A percentile compares a stretch with the other conserved stretches of the same genome.
These are phyloP conservation scores for Diaporthe longicolla DNA, from an alignment of 2,329 filamentous ascomycete species.

Conservation along the genomic window DNA sequence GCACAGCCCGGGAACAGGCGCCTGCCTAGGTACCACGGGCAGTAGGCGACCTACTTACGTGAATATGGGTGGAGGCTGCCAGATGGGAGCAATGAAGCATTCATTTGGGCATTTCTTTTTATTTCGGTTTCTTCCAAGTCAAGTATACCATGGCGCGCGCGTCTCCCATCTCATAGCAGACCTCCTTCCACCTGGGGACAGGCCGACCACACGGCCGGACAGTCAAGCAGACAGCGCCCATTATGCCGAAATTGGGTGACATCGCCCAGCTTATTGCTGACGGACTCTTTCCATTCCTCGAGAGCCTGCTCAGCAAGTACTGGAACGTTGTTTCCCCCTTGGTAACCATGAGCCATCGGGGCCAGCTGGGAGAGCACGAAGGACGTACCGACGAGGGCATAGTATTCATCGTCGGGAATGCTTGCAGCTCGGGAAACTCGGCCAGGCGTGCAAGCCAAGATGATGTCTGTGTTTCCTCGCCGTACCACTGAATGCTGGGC, in stretches of 20 bases:
- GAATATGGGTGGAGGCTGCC: too few relatives aligned
- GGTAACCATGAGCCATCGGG: constrained; percentile 70
- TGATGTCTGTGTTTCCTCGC: neutral
- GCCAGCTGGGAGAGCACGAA: constrained; percentile 55
- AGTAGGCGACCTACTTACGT: neutral
- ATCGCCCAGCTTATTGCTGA: constrained; percentile 58
- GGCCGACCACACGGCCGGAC: constrained; percentile 62
- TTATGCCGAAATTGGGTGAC: constrained; percentile 68
- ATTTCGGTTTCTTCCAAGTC: too few relatives aligned
- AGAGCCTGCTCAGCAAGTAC: constrained; percentile 63
- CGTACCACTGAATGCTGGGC: neutral
- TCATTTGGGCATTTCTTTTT: neutral
- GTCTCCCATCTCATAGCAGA: constrained; percentile 67
- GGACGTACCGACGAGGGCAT: neutral
- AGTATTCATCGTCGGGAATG: neutral
- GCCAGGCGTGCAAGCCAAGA: neutral
- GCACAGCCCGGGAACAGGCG: constrained; percentile 1
- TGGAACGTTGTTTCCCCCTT: constrained; percentile 64
- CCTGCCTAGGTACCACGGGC: neutral
- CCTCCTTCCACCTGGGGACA: constrained; percentile 64
- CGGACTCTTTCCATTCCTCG: constrained; percentile 58
- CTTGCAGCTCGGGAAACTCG: neutral
- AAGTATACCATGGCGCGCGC: neutral
- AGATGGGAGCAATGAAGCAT: neutral
- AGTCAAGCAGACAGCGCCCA: constrained; percentile 61